These are phyloP conservation scores for Penicillium atrosanguineum DNA, from an alignment of 495 filamentous ascomycete genomes.

Conservation along the genomic window DNA sequence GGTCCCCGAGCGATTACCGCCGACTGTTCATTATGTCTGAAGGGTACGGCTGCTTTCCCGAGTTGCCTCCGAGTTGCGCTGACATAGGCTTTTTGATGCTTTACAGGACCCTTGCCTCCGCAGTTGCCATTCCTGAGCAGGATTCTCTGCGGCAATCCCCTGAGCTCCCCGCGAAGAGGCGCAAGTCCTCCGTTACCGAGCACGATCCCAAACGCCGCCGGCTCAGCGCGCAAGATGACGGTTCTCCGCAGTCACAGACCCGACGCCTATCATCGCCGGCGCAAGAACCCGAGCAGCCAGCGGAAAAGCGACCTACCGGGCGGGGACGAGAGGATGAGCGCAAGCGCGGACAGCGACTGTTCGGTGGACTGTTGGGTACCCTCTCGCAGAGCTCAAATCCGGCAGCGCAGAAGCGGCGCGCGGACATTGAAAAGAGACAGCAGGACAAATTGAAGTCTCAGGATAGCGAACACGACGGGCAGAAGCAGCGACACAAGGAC, in stretches of 20 bases:
- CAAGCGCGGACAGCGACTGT: constrained; percentile 82
- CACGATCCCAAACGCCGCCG: constrained; percentile 56
- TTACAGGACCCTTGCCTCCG: constrained; percentile 56
- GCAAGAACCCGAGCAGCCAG: constrained; percentile 23
- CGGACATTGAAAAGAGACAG: constrained; percentile 87
- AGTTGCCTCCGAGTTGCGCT: constrained; percentile 3
- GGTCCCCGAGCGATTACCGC: neutral
- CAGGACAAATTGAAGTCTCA: constrained; percentile 77
- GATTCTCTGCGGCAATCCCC: constrained; percentile 30
- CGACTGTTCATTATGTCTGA: constrained; percentile 25
- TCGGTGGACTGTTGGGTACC: constrained; percentile 83
- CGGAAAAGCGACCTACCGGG: constrained; percentile 46
- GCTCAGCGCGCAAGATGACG: constrained; percentile 35
- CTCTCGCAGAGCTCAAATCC: constrained; percentile 73
- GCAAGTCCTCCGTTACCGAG: constrained; percentile 55
- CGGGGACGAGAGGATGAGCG: constrained; percentile 66
- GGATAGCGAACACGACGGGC: constrained; percentile 67
- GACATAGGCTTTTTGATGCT: neutral
- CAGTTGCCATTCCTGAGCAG: constrained; percentile 59
- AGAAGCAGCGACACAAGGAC: constrained; percentile 61
- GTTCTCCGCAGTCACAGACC: constrained; percentile 15
- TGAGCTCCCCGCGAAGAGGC: constrained; percentile 48
- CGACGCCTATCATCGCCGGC: constrained; percentile 11
- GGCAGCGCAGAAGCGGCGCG: constrained; percentile 70
- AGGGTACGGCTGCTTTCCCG: constrained; percentile 20